phyloP scores from a whole-genome alignment of 805 yeast genomes.

The Metschnikowia drakensbergensis region DNA sequence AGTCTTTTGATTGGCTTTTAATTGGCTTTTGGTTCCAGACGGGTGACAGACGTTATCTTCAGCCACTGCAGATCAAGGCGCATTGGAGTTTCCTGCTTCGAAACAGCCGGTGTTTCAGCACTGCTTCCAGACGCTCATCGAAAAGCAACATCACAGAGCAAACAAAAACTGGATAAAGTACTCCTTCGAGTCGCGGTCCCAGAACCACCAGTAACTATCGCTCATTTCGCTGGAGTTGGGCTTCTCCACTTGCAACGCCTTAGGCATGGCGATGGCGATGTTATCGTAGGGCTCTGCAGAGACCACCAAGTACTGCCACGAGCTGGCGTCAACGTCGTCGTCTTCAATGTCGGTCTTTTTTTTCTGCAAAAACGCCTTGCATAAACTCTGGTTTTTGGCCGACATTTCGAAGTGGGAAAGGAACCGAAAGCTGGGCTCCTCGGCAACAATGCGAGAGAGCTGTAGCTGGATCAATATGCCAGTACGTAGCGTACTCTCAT shows the following conservation, averaged over 20 bases:
- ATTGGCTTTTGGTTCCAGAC: not conserved
- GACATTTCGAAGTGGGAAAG: slow-evolving; percentile 72
- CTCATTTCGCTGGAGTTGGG: slow-evolving; percentile 24
- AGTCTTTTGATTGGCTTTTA: too few species aligned
- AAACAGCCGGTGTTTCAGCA: too few species aligned
- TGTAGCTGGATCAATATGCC: slow-evolving; percentile 68
- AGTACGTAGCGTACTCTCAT: slow-evolving; percentile 49
- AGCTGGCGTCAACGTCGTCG: slow-evolving; percentile 26
- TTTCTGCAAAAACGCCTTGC: slow-evolving; percentile 24
- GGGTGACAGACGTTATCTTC: not conserved
- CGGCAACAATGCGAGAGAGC: slow-evolving; percentile 46
- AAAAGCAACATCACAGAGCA: not conserved
- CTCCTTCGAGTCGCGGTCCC: slow-evolving; percentile 67
- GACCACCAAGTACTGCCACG: slow-evolving; percentile 67
- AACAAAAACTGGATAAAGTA: slow-evolving; percentile 72
- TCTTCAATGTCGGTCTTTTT: slow-evolving; percentile 18
- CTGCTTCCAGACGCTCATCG: too few species aligned
- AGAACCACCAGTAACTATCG: slow-evolving; percentile 57
- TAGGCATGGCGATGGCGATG: slow-evolving; percentile 70
- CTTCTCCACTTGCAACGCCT: slow-evolving; percentile 47
- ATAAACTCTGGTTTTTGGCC: slow-evolving; percentile 36
- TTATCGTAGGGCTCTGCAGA: slow-evolving; percentile 92
- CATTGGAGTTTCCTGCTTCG: too few species aligned
- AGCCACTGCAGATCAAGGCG: too few species aligned
- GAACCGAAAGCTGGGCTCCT: slow-evolving; percentile 63